Evolutionary conservation across 305 asterid genomes (phyloP).

Genomic region (Solanum chacoense): DNA sequence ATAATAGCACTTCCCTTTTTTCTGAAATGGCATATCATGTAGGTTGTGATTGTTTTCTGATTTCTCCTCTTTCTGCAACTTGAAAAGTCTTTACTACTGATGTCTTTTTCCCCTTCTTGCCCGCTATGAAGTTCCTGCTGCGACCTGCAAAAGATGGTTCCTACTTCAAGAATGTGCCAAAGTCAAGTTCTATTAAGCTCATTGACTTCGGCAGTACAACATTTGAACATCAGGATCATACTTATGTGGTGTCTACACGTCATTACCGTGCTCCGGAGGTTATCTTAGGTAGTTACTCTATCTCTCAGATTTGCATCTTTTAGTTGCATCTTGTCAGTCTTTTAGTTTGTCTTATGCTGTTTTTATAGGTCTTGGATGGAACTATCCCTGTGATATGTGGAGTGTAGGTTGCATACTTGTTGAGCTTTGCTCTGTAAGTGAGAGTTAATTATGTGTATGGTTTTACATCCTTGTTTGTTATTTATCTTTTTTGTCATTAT

Average conservation of each 20-base stretch:
- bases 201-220: conserved; percentile 93
- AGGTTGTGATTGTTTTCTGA: neutral
- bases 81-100: conserved; percentile 6
- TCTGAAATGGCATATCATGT: neutral
- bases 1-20: neutral
- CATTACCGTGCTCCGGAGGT: conserved; percentile 98
- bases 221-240: conserved; percentile 74
- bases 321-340: conserved; percentile 7
- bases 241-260: conserved; percentile 74
- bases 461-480: neutral
- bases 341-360: conserved; percentile 5
- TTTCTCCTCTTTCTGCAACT: neutral
- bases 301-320: conserved; percentile 10
- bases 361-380: conserved; percentile 77
- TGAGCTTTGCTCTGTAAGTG: conserved; percentile 80
- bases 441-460: neutral
- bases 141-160: conserved; percentile 51
- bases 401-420: conserved; percentile 84
- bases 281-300: conserved; percentile 55
- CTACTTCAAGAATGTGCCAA: conserved; percentile 67
- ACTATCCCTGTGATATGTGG: conserved; percentile 92
- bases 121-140: conserved; percentile 41
- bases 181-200: conserved; percentile 86
- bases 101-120: conserved; percentile 8
- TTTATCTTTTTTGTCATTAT: neutral